Percentiles rank a stretch among this genome's conserved stretches.
Evolutionary conservation across 2,329 filamentous ascomycete genomes (phyloP).

Genomic region (Botrytis pseudocinerea): DNA sequence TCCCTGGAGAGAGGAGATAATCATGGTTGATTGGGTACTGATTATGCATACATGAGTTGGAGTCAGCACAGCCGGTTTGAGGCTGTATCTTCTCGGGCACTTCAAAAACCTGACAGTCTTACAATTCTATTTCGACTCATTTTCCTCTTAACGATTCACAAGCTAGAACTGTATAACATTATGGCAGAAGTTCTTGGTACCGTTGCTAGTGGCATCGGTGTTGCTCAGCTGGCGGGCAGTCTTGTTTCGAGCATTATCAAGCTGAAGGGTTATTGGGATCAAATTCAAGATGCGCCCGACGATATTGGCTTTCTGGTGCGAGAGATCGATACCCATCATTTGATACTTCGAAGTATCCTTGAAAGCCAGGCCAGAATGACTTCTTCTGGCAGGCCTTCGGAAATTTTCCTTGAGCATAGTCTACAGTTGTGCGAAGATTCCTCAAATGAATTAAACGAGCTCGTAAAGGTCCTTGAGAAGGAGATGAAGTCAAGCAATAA

Average conservation of each 20-base stretch:
- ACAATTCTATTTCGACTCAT: background rate
- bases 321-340: slow-evolving; percentile 24
- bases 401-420: slow-evolving; percentile 12
- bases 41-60: background rate
- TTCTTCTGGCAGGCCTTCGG: background rate
- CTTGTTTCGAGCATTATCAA: slow-evolving; percentile 25
- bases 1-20: background rate
- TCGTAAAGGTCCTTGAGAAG: slow-evolving; percentile 14
- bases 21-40: background rate
- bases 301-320: slow-evolving; percentile 23
- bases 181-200: slow-evolving; percentile 26
- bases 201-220: slow-evolving; percentile 25
- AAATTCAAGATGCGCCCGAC: slow-evolving; percentile 26
- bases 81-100: background rate
- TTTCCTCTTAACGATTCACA: background rate
- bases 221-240: slow-evolving; percentile 23
- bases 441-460: slow-evolving; percentile 12
- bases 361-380: slow-evolving; percentile 16
- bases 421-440: slow-evolving; percentile 26
- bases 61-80: background rate
- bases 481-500: slow-evolving; percentile 21
- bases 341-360: slow-evolving; percentile 24
- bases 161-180: background rate
- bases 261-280: slow-evolving; percentile 28
- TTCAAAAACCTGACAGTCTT: background rate